These are phyloP conservation scores for Fusarium decemcellulare DNA, from an alignment of 2,329 filamentous ascomycete species.

Conservation along the genomic window DNA sequence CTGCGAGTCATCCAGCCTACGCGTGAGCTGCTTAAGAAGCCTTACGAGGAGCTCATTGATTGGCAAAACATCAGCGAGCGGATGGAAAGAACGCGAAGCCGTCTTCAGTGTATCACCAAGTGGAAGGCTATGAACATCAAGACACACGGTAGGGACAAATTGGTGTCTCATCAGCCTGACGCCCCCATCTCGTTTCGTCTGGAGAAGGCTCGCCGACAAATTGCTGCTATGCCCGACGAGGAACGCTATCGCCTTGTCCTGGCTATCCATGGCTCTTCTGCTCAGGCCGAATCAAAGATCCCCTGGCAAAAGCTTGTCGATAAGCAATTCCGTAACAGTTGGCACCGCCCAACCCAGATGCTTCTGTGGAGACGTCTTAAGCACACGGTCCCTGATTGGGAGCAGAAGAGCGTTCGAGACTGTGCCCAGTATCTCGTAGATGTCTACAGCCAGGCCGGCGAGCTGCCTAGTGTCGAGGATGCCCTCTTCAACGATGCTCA, in stretches of 20 bases:
- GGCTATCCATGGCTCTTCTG: slow-evolving; percentile 59
- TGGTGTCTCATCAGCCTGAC: slow-evolving; percentile 51
- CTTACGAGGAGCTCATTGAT: slow-evolving; percentile 70
- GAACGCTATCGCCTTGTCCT: slow-evolving; percentile 62
- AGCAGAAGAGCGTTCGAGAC: slow-evolving; percentile 51
- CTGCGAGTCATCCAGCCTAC: slow-evolving; percentile 52
- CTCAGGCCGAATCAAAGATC: slow-evolving; percentile 61
- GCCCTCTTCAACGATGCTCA: slow-evolving; percentile 50
- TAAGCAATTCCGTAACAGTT: slow-evolving; percentile 56
- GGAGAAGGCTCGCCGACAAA: slow-evolving; percentile 59
- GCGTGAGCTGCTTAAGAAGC: slow-evolving; percentile 51
- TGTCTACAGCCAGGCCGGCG: slow-evolving; percentile 51
- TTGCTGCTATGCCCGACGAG: slow-evolving; percentile 57
- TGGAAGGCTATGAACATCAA: slow-evolving; percentile 67
- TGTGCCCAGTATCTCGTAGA: slow-evolving; percentile 54
- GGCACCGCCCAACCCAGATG: slow-evolving; percentile 54
- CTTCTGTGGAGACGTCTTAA: slow-evolving; percentile 58
- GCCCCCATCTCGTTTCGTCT: slow-evolving; percentile 58
- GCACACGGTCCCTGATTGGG: slow-evolving; percentile 50
- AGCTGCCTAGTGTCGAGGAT: slow-evolving; percentile 52
- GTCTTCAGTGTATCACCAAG: slow-evolving; percentile 78
- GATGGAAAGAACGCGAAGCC: slow-evolving; percentile 73
- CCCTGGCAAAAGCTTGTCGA: slow-evolving; percentile 63
- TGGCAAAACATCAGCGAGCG: slow-evolving; percentile 75
- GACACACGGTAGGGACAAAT: slow-evolving; percentile 50